phyloP scores from a whole-genome alignment of 2,329 filamentous ascomycete genomes.

The Scytalidium sp. region DNA sequence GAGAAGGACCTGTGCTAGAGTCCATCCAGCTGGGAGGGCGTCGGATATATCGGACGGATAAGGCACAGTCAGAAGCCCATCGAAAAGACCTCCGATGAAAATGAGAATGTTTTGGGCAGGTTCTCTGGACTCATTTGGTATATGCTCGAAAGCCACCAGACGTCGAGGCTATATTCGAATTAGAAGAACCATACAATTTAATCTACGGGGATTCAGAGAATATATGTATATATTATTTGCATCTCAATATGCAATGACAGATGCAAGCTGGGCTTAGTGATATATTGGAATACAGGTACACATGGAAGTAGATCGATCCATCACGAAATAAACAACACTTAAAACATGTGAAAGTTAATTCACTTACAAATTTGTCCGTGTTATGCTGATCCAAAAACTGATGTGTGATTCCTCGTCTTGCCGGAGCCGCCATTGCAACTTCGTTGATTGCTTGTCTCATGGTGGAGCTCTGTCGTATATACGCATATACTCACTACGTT shows the following conservation, averaged over 20 bases:
- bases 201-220: too few species aligned
- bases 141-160: conserved; percentile 31
- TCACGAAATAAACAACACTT: too few species aligned
- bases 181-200: too few species aligned
- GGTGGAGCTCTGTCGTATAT: not conserved
- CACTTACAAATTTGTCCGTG: conserved; percentile 12
- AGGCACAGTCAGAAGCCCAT: conserved; percentile 46
- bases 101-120: conserved; percentile 42
- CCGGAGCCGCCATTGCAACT: not conserved
- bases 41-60: conserved; percentile 41
- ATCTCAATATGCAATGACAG: too few species aligned
- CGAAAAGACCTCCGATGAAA: conserved; percentile 53
- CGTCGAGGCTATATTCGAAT: conserved; percentile 18
- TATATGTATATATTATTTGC: too few species aligned
- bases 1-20: conserved; percentile 42
- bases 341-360: too few species aligned
- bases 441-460: conserved; percentile 1
- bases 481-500: not conserved
- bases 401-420: conserved; percentile 13
- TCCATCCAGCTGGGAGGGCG: conserved; percentile 35
- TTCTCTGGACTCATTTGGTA: conserved; percentile 11
- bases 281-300: too few species aligned
- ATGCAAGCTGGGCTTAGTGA: too few species aligned
- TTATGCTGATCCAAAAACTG: not conserved
- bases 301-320: too few species aligned